These are phyloP conservation scores for Balakata baccata DNA, from an alignment of 345 rosid species.

Conservation along the genomic window DNA sequence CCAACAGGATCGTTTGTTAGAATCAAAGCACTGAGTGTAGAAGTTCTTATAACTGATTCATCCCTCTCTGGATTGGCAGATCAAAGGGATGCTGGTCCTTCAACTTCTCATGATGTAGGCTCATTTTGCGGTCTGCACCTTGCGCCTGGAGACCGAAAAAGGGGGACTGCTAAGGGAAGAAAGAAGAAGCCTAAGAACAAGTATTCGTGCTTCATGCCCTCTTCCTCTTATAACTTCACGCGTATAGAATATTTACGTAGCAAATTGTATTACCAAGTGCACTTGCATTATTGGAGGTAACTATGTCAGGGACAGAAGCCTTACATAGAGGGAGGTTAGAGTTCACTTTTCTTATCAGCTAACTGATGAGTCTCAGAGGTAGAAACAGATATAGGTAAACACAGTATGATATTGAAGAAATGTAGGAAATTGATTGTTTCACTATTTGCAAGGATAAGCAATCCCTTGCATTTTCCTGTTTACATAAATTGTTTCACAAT, in stretches of 20 bases:
- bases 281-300: neutral
- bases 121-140: conserved; percentile 14
- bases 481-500: neutral
- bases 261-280: neutral
- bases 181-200: conserved; percentile 30
- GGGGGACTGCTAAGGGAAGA: conserved; percentile 12
- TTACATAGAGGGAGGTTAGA: too few relatives aligned
- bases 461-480: neutral
- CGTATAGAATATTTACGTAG: neutral
- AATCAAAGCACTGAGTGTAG: neutral
- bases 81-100: conserved; percentile 22
- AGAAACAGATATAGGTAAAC: neutral
- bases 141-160: conserved; percentile 1
- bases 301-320: neutral
- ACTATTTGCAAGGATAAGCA: neutral
- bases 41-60: neutral
- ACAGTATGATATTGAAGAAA: neutral
- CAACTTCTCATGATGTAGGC: conserved; percentile 13
- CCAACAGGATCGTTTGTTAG: conserved; percentile 19
- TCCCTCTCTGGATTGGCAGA: neutral
- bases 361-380: neutral
- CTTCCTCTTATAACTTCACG: conserved; percentile 17
- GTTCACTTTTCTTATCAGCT: neutral
- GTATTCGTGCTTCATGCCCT: conserved; percentile 44
- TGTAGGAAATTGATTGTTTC: neutral